phyloP scores from a whole-genome alignment of 1,139 yeast species.

The Taphrina sp. region DNA sequence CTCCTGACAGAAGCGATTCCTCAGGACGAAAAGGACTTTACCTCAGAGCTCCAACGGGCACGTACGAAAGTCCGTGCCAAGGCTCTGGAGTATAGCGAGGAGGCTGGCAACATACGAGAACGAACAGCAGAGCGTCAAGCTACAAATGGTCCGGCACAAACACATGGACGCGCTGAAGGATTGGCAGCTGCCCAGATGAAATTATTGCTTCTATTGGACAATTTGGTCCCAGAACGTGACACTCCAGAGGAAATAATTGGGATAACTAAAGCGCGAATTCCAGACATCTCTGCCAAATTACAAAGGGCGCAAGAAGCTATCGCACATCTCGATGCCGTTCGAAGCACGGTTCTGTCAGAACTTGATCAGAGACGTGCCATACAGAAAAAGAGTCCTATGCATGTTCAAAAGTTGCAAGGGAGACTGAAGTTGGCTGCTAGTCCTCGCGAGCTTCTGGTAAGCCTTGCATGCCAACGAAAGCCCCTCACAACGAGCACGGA shows the following conservation, averaged over 20 bases:
- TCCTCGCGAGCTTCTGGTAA: background rate
- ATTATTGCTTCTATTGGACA: conserved; percentile 2
- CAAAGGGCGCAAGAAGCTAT: background rate
- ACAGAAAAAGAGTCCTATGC: background rate
- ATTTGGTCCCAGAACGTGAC: conserved; percentile 1
- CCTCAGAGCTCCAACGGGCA: background rate
- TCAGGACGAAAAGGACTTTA: background rate
- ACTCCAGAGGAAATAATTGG: background rate
- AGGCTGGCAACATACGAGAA: background rate
- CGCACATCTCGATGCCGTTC: background rate
- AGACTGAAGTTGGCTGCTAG: background rate
- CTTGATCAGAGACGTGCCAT: background rate
- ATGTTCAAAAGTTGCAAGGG: background rate
- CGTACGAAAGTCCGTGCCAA: background rate
- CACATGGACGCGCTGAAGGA: background rate
- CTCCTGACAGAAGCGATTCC: background rate
- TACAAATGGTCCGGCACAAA: too few relatives aligned
- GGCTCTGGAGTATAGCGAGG: background rate
- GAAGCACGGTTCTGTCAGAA: background rate
- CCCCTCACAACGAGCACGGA: background rate
- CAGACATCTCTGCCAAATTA: background rate
- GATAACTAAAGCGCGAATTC: background rate
- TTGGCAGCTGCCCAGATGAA: background rate
- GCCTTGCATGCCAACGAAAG: background rate
- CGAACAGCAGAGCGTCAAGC: background rate